These are phyloP conservation scores for Aspergillus homomorphus DNA, from an alignment of 495 filamentous ascomycete species.

Conservation along the genomic window DNA sequence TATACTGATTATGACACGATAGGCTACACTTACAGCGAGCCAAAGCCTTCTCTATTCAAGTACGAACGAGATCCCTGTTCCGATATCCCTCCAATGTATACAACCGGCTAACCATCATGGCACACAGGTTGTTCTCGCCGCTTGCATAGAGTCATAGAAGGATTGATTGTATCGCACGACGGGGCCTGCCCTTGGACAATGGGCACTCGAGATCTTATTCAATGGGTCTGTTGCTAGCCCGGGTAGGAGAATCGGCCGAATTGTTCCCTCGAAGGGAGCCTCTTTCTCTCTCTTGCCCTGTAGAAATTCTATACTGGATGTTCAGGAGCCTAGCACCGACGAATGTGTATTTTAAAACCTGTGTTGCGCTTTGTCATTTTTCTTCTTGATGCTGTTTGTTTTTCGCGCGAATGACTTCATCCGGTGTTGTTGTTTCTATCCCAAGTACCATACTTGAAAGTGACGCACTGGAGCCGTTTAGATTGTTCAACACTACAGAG, in stretches of 20 bases:
- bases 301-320: not conserved
- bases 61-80: slow-evolving; percentile 36
- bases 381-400: not conserved
- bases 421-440: not conserved
- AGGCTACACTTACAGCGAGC: slow-evolving; percentile 94
- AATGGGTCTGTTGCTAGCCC: not conserved
- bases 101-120: slow-evolving; percentile 16
- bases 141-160: slow-evolving; percentile 43
- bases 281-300: not conserved
- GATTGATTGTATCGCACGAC: not conserved
- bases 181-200: not conserved
- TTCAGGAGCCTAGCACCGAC: slow-evolving; percentile 1
- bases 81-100: not conserved
- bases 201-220: not conserved
- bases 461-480: not conserved
- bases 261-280: not conserved
- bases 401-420: slow-evolving; percentile 14
- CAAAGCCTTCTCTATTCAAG: slow-evolving; percentile 90
- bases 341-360: slow-evolving; percentile 21
- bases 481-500: no score
- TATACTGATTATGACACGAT: slow-evolving; percentile 18
- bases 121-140: slow-evolving; percentile 65
- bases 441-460: not conserved
- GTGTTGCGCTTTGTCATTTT: not conserved
- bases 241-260: not conserved